Evolutionary conservation across 2,329 filamentous ascomycete genomes (phyloP).

Genomic region (Paracoccidioides lutzii): DNA sequence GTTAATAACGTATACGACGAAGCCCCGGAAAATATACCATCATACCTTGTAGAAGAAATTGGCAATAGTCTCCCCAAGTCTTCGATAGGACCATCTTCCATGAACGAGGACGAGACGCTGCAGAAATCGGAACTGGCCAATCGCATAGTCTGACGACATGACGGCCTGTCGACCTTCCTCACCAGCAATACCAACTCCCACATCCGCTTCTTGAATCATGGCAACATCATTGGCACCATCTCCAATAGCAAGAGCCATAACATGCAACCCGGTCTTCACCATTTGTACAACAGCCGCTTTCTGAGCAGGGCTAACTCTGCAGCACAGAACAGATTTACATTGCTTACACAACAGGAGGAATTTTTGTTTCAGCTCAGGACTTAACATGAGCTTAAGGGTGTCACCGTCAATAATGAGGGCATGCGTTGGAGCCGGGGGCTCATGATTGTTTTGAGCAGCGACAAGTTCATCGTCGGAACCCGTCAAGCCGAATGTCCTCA

Average conservation of each 20-base stretch:
- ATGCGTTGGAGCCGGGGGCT: constrained; percentile 74
- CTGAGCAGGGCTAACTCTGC: constrained; percentile 89
- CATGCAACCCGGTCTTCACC: constrained; percentile 88
- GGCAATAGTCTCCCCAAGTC: constrained; percentile 82
- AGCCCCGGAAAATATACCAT: not conserved
- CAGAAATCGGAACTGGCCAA: constrained; percentile 84
- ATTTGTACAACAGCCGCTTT: constrained; percentile 94
- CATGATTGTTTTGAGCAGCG: constrained; percentile 67
- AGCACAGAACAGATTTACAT: constrained; percentile 92
- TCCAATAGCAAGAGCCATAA: constrained; percentile 88
- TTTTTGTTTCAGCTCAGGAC: constrained; percentile 73
- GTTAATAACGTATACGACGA: not conserved
- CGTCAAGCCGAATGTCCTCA: constrained; percentile 61
- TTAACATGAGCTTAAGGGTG: constrained; percentile 73
- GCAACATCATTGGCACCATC: constrained; percentile 93
- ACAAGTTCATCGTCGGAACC: constrained; percentile 77
- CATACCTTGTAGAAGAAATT: constrained; percentile 97
- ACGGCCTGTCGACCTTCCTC: constrained; percentile 84
- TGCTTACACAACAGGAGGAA: constrained; percentile 93
- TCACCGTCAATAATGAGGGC: constrained; percentile 93
- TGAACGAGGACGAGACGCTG: constrained; percentile 78
- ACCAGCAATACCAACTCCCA: constrained; percentile 91
- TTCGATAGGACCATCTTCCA: constrained; percentile 90
- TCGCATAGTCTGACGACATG: constrained; percentile 93
- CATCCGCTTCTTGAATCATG: constrained; percentile 95